Evolutionary conservation across 2,329 filamentous ascomycete species (phyloP).

Genomic region (Diaporthe eres): DNA sequence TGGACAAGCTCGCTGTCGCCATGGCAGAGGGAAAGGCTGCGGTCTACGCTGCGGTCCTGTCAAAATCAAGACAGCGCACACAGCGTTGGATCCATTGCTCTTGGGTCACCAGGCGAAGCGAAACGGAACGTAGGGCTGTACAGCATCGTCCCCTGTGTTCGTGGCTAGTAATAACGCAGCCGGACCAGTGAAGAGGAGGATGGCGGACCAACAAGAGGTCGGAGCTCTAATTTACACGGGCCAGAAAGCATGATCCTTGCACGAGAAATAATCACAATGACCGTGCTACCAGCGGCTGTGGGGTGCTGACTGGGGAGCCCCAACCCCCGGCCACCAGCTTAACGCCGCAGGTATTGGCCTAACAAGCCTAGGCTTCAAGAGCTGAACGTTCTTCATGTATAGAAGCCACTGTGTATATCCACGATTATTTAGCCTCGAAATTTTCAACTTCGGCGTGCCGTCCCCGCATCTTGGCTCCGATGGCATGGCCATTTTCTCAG

Average conservation of each 20-base stretch:
- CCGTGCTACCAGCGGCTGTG: not conserved
- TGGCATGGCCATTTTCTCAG: not conserved
- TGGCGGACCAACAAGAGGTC: not conserved
- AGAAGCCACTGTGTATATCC: not conserved
- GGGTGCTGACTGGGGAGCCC: not conserved
- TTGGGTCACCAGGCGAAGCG: not conserved
- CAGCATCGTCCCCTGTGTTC: not conserved
- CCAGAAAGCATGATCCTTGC: constrained; percentile 26
- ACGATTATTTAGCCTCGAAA: not conserved
- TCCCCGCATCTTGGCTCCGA: not conserved
- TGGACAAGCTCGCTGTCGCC: constrained; percentile 51
- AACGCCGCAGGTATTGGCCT: not conserved
- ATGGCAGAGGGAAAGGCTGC: not conserved
- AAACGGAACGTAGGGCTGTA: not conserved
- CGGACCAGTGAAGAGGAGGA: not conserved
- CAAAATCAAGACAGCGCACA: not conserved
- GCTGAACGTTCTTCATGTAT: not conserved
- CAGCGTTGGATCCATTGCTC: not conserved
- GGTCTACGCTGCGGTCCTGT: not conserved
- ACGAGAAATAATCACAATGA: not conserved
- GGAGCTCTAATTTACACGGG: constrained; percentile 6
- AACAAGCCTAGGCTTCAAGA: not conserved
- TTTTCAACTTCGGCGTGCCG: not conserved
- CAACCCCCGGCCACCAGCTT: not conserved
- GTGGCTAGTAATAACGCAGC: not conserved